These are phyloP conservation scores for Rosa persica DNA, from an alignment of 306 rosid species.

Conservation along the genomic window DNA sequence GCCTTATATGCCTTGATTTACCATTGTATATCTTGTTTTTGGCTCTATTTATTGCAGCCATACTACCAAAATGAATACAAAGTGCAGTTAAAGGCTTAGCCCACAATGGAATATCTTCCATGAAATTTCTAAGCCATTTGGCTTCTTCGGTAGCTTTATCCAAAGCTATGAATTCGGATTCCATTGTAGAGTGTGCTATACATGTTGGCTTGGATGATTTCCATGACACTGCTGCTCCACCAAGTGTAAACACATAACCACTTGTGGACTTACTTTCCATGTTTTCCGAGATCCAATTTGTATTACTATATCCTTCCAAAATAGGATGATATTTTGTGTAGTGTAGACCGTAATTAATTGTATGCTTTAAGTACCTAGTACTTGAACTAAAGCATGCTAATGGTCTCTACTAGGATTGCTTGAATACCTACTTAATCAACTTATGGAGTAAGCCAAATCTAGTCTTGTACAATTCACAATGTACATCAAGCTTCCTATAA, in stretches of 20 bases:
- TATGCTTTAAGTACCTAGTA: neutral
- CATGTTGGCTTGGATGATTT: neutral
- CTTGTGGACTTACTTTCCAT: neutral
- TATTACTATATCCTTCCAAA: constrained; percentile 6
- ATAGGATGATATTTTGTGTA: neutral
- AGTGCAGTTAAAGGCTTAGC: too few relatives aligned
- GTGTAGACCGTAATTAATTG: neutral
- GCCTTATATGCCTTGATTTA: neutral
- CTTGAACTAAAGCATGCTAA: neutral
- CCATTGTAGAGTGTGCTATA: too few relatives aligned
- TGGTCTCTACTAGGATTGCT: neutral
- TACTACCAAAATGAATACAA: too few relatives aligned
- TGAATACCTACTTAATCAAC: neutral
- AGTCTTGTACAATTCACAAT: neutral
- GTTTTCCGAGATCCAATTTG: neutral
- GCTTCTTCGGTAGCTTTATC: too few relatives aligned
- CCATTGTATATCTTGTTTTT: neutral
- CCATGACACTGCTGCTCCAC: neutral
- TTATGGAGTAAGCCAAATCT: neutral
- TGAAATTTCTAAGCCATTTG: too few relatives aligned
- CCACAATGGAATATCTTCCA: too few relatives aligned
- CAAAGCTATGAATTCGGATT: too few relatives aligned
- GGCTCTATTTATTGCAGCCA: too few relatives aligned
- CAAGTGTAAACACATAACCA: constrained; percentile 9
- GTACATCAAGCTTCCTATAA: neutral